Conservation (phyloP, 345 rosid genomes). For the Theobroma cacao region DNA sequence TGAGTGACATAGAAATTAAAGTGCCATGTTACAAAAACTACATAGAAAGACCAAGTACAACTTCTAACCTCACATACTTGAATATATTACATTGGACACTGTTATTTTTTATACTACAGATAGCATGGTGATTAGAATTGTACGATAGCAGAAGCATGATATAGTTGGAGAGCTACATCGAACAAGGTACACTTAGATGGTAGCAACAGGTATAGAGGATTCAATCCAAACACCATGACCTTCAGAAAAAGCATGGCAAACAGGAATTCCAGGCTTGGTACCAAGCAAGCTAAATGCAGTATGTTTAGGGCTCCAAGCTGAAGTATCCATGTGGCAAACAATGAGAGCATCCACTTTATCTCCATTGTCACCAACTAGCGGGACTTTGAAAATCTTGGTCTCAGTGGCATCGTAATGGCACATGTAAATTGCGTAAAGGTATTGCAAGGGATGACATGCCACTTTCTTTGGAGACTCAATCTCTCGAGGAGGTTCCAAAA, state of each 20-base stretch:
- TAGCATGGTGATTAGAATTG: background rate
- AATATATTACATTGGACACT: conserved; percentile 2
- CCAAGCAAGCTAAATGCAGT: conserved; percentile 32
- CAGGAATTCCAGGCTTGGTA: conserved; percentile 34
- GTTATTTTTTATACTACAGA: background rate
- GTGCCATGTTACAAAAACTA: background rate
- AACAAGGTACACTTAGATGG: background rate
- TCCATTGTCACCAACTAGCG: conserved; percentile 20
- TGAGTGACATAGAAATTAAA: no score
- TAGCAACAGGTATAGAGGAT: background rate
- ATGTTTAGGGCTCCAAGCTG: conserved; percentile 37
- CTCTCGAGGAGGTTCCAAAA: conserved; percentile 10
- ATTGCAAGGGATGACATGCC: conserved; percentile 23
- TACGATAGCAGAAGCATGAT: background rate
- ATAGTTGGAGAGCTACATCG: background rate
- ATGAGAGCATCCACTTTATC: conserved; percentile 35
- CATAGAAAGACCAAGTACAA: background rate
- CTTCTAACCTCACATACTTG: background rate
- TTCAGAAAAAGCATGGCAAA: conserved; percentile 38
- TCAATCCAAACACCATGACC: conserved; percentile 9
- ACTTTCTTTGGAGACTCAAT: conserved; percentile 17
- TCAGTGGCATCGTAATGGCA: conserved; percentile 17
- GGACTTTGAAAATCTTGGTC: conserved; percentile 9
- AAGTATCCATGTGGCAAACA: conserved; percentile 50
- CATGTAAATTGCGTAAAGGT: conserved; percentile 15